Base-by-base conservation (phyloP, 2,329 filamentous ascomycete genomes). In the Truncatella angustata region DNA sequence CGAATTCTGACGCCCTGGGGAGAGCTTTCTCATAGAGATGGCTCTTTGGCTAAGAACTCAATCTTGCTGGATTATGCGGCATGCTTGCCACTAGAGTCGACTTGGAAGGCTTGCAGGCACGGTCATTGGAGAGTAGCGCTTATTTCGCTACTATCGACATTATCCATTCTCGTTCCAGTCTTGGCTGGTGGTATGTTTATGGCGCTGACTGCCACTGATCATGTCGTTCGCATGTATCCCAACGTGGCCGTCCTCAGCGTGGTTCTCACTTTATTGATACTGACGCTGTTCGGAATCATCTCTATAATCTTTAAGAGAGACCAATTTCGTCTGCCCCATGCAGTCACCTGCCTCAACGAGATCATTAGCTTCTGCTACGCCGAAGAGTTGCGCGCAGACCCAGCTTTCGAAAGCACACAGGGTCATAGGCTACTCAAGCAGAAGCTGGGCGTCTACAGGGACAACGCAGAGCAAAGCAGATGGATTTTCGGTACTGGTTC, bases 351-450 rank as follows among this genome's bases (percentile, higher is more conserved):
- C 43, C 76, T 95, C 16, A 88, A 88, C 1, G 90, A 92, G 65
- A 76, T 92, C 20, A 80, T 95, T 59, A 87, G 84, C 63, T 92
- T 93, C 66, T 76, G 93, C 37, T 84, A 89, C 54, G 85, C 86
- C 59, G 86, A 85, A 39, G 86, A 87, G 21, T 74, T 95, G 16
- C 74, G 90, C 2, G 76, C 81, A 4, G 91, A 96, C 63, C 78
- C 84, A 9, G 81, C 87, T 0, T 93, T 97, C 65, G 79, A 84
- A 47, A 80, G 85, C 34, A 82, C 87, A 3, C 75, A 78, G 24
- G 85, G 78, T n/a, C 86, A 85, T 57, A 75, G 75, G 0, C 87
- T 91, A 57, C 78, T 97, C 18, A 78, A 86, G 20, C 84, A 80
- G 0, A 76, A 88, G 37, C 73, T 96, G 2, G 85, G 90, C 47